Evolutionary conservation across 1,284 basidiomycete genomes (phyloP).

Genomic region (Ceratorhiza oryzae-sativae): DNA sequence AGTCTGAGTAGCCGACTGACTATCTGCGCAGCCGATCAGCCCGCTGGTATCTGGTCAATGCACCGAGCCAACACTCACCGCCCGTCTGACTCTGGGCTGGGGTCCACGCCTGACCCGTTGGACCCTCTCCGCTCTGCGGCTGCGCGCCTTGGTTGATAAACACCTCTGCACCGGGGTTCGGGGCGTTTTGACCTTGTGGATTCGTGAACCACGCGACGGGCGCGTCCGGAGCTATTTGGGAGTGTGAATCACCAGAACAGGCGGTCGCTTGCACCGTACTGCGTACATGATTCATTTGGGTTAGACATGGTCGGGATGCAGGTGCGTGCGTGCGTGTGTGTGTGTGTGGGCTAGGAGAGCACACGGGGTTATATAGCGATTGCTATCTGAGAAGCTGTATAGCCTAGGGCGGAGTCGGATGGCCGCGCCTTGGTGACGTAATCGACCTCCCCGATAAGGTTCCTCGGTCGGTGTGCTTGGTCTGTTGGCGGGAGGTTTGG

Average conservation of each 20-base stretch:
- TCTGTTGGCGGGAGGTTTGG: no score
- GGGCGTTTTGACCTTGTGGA: constrained; percentile 7
- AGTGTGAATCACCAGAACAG: not conserved
- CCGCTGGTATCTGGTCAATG: no score
- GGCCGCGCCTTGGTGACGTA: no score
- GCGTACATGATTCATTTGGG: not conserved
- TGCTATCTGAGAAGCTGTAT: no score
- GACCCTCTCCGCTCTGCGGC: constrained; percentile 14
- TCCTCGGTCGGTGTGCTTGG: no score
- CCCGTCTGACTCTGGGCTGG: not conserved
- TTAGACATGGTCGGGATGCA: constrained; percentile 1
- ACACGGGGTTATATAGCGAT: no score
- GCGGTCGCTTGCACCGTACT: not conserved
- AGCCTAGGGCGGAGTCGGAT: no score
- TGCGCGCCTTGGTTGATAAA: constrained; percentile 16
- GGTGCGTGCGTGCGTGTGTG: no score
- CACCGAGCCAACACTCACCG: not conserved
- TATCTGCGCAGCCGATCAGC: no score
- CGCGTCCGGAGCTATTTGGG: not conserved
- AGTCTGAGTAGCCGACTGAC: not conserved
- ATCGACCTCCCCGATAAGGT: no score
- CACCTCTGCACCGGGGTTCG: not conserved
- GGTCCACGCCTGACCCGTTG: constrained; percentile 14
- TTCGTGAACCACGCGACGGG: constrained; percentile 30
- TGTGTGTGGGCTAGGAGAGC: no score